Evolutionary conservation across 345 rosid species (phyloP).

Genomic region (Erucastrum elatum): DNA sequence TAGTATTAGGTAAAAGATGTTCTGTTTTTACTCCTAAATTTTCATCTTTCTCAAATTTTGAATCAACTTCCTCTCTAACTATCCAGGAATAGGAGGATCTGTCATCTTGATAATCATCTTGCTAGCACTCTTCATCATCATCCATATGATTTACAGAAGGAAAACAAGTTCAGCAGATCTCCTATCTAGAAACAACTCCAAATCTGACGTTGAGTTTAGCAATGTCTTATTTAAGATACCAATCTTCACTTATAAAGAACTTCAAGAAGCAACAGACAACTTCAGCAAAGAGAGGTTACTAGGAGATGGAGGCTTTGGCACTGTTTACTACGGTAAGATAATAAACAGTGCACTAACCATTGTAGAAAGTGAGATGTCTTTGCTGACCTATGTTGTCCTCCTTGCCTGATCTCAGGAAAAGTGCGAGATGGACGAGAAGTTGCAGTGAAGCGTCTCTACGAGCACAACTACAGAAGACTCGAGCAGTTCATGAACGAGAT

Average conservation of each 20-base stretch:
- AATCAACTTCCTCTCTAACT: neutral
- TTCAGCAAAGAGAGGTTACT: conserved; percentile 49
- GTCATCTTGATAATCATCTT: conserved; percentile 26
- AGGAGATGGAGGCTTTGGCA: conserved; percentile 79
- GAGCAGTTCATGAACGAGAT: conserved; percentile 66
- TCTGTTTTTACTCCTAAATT: conserved; percentile 3
- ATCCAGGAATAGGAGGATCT: conserved; percentile 45
- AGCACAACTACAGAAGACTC: conserved; percentile 50
- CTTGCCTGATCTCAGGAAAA: conserved; percentile 43
- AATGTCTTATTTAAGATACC: conserved; percentile 46
- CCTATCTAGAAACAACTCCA: conserved; percentile 36
- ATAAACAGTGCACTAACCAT: neutral
- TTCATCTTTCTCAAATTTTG: neutral
- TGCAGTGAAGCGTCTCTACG: conserved; percentile 66
- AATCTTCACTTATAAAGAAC: conserved; percentile 58
- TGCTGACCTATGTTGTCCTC: neutral
- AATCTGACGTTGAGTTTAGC: conserved; percentile 43
- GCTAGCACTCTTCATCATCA: conserved; percentile 11
- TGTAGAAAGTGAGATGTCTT: neutral
- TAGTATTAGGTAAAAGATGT: conserved; percentile 30
- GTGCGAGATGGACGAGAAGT: conserved; percentile 68
- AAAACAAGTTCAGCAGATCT: conserved; percentile 24
- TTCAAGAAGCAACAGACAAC: conserved; percentile 59
- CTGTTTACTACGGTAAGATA: conserved; percentile 62
- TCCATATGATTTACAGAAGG: conserved; percentile 25